Base-by-base conservation (phyloP, 345 rosid genomes). In the Pelargonium nanum region DNA sequence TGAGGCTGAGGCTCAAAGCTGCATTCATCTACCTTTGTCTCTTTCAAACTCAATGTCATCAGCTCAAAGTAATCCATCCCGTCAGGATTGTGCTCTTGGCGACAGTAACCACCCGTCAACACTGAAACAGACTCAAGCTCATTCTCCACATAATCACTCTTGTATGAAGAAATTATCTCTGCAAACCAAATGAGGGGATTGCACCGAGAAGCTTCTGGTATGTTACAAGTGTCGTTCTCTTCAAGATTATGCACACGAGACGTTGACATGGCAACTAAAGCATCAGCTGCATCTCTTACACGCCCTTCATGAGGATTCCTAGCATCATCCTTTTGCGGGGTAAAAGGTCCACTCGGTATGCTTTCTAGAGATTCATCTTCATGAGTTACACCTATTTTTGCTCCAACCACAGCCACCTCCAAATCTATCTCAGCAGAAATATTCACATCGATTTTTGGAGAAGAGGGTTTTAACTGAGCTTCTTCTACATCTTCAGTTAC, bases 161-260 rank as follows among this genome's bases (percentile, higher is more conserved):
- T 9, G 59, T 25, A 55, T 20, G 71, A 55, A 59, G 71, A 51
- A 30, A 72, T 69, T 61, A 81, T 72, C 55, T 84, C 94, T 4
- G 81, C 91, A 72, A 89, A 80, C 94, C 93, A 84, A 44, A 66
- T 66, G 61, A 89, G 90, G 50, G 80, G 63, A 40, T 78, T 69
- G 4, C 23, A 58, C 16, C 65, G 58, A 24, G 74, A 53, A 59
- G 72, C 63, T 55, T 69, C 70, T 17, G 26, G 22, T 26, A 57
- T 15, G 6, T 20, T 61, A 67, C 16, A 26, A 20, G 15, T 8
- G 40, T 6, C 40, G 57, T 68, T 34, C 20, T 57, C 62, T 59
- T n/a, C 64, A 60, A 56, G 63, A 54, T 69, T 24, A 20, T 57
- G 65, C 20, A 34, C 24, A 53, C 52, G n/a, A 40, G 81, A 78